Conservation (phyloP, 1,139 yeast genomes). For the Debaryomyces psychrophilus region DNA sequence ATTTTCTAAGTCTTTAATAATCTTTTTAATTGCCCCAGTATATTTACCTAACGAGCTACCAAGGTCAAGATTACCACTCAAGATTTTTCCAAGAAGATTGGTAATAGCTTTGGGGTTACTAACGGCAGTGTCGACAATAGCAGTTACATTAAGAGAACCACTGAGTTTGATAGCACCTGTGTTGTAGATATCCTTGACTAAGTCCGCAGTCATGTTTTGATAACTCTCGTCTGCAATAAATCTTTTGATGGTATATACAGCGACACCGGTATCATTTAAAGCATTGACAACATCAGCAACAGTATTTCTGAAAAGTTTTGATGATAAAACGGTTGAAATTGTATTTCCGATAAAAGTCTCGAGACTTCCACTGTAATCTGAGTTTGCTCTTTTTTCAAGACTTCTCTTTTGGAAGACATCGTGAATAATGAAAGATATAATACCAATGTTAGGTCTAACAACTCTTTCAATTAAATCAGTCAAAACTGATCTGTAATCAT, state of each 20-base stretch:
- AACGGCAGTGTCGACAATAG: slow-evolving; percentile 28
- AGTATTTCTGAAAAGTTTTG: slow-evolving; percentile 29
- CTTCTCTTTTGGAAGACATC: slow-evolving; percentile 26
- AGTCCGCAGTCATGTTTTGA: slow-evolving; percentile 39
- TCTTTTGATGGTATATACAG: slow-evolving; percentile 41
- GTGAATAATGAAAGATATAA: slow-evolving; percentile 29
- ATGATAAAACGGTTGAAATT: slow-evolving; percentile 32
- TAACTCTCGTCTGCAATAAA: slow-evolving; percentile 41
- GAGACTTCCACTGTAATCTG: slow-evolving; percentile 26
- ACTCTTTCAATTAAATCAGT: slow-evolving; percentile 39
- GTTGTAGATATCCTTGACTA: slow-evolving; percentile 28
- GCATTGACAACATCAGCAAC: slow-evolving; percentile 37
- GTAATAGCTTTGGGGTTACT: slow-evolving; percentile 30
- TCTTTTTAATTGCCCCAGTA: slow-evolving; percentile 33
- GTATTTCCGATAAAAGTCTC: slow-evolving; percentile 34
- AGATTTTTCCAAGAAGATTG: slow-evolving; percentile 26
- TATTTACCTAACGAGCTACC: slow-evolving; percentile 31
- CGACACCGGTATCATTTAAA: slow-evolving; percentile 47
- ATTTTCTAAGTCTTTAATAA: slow-evolving; percentile 38
- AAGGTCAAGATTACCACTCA: slow-evolving; percentile 25
- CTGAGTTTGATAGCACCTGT: slow-evolving; percentile 33
- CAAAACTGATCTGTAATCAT: slow-evolving; percentile 36
- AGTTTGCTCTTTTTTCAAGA: slow-evolving; percentile 24
- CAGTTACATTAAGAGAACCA: slow-evolving; percentile 30
- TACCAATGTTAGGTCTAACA: slow-evolving; percentile 34